phyloP scores from a whole-genome alignment of 495 filamentous ascomycete species.

The Aspergillus carlsbadensis region DNA sequence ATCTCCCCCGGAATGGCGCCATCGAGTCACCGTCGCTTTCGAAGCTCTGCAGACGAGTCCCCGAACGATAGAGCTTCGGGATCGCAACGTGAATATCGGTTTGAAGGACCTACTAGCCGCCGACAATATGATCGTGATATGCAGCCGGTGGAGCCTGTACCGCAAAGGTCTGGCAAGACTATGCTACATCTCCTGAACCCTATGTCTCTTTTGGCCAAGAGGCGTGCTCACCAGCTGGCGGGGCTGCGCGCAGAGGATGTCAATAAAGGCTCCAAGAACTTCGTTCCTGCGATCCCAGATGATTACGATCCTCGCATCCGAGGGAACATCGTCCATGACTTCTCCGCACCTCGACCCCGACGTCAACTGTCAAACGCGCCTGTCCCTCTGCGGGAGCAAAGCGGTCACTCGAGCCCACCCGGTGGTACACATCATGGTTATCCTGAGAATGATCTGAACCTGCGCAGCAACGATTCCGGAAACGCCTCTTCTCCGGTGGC shows the following conservation, averaged over 20 bases:
- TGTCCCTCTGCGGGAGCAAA: conserved; percentile 14
- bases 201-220: conserved; percentile 60
- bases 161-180: conserved; percentile 51
- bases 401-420: conserved; percentile 10
- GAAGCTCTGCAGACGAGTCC: conserved; percentile 33
- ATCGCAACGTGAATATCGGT: conserved; percentile 28
- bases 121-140: conserved; percentile 35
- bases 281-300: conserved; percentile 62
- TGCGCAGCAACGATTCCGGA: background rate
- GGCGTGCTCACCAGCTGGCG: conserved; percentile 53
- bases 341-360: conserved; percentile 75
- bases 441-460: background rate
- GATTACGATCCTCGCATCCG: conserved; percentile 83
- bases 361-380: conserved; percentile 48
- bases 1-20: conserved; percentile 25
- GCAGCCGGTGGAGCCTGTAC: conserved; percentile 25
- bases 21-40: conserved; percentile 35
- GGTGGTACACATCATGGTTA: conserved; percentile 13
- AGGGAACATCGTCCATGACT: conserved; percentile 85
- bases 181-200: conserved; percentile 70
- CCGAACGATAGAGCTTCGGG: conserved; percentile 28
- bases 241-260: conserved; percentile 46
- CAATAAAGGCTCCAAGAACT: conserved; percentile 43
- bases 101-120: conserved; percentile 22
- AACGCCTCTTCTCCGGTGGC: background rate